These are phyloP conservation scores for Leccinum boreale DNA, from an alignment of 768 basidiomycete species.

Conservation along the genomic window DNA sequence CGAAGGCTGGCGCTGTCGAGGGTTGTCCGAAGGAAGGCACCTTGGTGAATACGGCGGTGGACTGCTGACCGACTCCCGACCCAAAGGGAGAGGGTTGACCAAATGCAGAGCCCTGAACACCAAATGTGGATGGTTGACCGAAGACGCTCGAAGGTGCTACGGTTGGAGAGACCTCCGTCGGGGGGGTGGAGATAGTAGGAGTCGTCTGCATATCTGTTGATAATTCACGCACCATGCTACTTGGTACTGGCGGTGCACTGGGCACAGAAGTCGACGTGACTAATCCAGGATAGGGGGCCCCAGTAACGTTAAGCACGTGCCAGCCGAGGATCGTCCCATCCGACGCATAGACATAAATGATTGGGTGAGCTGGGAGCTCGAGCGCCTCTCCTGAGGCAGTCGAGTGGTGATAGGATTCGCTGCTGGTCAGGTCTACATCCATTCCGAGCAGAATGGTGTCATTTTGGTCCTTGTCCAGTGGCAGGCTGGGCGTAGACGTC, in stretches of 20 bases:
- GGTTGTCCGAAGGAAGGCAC: constrained; percentile 22
- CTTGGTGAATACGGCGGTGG: constrained; percentile 25
- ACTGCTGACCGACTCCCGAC: constrained; percentile 14
- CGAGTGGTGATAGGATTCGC: constrained; percentile 35
- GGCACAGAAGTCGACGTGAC: constrained; percentile 17
- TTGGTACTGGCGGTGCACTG: constrained; percentile 10
- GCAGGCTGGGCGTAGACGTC: constrained; percentile 53
- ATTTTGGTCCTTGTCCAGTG: constrained; percentile 63
- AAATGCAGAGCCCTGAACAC: constrained; percentile 27
- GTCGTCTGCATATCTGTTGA: constrained; percentile 32
- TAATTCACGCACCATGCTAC: constrained; percentile 24
- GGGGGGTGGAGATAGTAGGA: constrained; percentile 16
- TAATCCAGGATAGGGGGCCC: constrained; percentile 56
- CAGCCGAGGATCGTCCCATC: constrained; percentile 78
- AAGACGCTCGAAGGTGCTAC: constrained; percentile 33
- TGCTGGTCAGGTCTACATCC: constrained; percentile 61
- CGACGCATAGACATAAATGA: constrained; percentile 73
- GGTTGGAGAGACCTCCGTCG: constrained; percentile 26
- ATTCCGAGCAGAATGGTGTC: constrained; percentile 69
- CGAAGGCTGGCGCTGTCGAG: constrained; percentile 9
- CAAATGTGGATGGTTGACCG: constrained; percentile 32
- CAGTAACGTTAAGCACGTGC: constrained; percentile 59
- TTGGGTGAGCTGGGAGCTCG: constrained; percentile 50
- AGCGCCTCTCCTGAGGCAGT: constrained; percentile 40
- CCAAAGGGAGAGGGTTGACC: constrained; percentile 29